Evolutionary conservation across 73 alveolate species (phyloP).

Genomic region (Uronychia binucleata): DNA sequence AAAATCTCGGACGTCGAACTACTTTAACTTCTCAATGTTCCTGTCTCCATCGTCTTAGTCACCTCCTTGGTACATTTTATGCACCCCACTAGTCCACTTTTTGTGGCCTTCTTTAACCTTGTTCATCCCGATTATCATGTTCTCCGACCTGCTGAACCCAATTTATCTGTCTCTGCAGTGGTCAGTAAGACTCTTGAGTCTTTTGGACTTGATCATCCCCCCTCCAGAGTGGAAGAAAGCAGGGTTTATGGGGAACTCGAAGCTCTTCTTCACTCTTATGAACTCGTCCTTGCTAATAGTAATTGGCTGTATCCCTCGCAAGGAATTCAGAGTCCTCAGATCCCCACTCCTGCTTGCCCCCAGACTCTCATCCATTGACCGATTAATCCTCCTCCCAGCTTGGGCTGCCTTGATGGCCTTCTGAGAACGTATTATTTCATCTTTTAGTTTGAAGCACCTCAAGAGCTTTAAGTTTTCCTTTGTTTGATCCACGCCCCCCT

Average conservation of each 20-base stretch:
- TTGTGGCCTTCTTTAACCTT: neutral
- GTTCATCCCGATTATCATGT: neutral
- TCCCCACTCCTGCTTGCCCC: neutral
- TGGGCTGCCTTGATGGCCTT: neutral
- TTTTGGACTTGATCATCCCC: neutral
- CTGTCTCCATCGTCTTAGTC: constrained; percentile 8
- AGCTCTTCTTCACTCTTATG: neutral
- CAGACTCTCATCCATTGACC: neutral
- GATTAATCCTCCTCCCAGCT: neutral
- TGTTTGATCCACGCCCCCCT: neutral
- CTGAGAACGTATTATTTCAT: neutral
- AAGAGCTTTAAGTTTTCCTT: neutral
- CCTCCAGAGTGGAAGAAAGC: constrained; percentile 3
- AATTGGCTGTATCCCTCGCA: too few species aligned
- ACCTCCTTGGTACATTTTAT: neutral
- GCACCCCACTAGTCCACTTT: neutral
- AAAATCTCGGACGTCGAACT: neutral
- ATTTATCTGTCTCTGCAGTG: neutral
- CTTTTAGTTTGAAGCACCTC: neutral
- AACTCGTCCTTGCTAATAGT: neutral
- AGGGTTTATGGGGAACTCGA: constrained; percentile 1
- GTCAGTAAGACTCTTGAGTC: neutral
- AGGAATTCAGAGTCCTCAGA: neutral
- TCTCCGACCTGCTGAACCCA: neutral
- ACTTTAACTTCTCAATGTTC: neutral